A percentile compares a stretch with the other conserved stretches of the same genome.
Evolutionary conservation across 805 yeast species (phyloP).

Genomic region (Kuraishia ogatae): DNA sequence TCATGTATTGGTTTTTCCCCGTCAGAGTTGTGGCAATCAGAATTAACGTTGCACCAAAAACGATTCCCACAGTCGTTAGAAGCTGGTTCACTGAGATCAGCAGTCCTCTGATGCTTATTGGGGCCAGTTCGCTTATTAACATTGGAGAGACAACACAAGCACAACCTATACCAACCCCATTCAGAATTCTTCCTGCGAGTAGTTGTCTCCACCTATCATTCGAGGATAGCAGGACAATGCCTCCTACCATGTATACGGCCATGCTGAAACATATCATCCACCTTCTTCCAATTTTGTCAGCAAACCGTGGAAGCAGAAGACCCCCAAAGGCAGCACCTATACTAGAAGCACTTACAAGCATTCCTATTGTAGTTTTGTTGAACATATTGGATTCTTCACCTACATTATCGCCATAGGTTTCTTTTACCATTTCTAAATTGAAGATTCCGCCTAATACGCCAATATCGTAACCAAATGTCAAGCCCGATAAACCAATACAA

Average conservation of each 20-base stretch:
- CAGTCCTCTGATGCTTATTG: conserved; percentile 19
- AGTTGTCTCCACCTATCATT: conserved; percentile 15
- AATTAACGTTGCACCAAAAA: conserved; percentile 19
- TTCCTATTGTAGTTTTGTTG: conserved; percentile 18
- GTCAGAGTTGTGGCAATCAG: conserved; percentile 8
- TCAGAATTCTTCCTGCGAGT: conserved; percentile 18
- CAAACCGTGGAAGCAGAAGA: conserved; percentile 10
- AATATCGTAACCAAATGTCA: conserved; percentile 27
- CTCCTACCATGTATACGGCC: conserved; percentile 11
- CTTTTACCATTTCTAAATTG: conserved; percentile 8
- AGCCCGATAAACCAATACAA: conserved; percentile 21
- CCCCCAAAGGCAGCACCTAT: conserved; percentile 25
- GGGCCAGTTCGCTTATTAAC: conserved; percentile 26
- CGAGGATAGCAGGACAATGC: conserved; percentile 10
- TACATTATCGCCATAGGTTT: not conserved
- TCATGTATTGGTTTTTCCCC: conserved; percentile 13
- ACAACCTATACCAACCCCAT: conserved; percentile 23
- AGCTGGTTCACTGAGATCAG: conserved; percentile 23
- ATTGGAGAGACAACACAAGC: conserved; percentile 24
- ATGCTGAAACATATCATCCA: conserved; percentile 14
- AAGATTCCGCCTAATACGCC: conserved; percentile 27
- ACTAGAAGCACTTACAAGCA: conserved; percentile 19
- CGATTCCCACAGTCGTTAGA: conserved; percentile 24
- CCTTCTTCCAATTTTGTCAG: conserved; percentile 17
- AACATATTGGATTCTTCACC: conserved; percentile 5